Percentiles rank a stretch among this genome's conserved stretches.
Evolutionary conservation across 2,329 filamentous ascomycete species (phyloP).

Genomic region (Xylariales sp.): DNA sequence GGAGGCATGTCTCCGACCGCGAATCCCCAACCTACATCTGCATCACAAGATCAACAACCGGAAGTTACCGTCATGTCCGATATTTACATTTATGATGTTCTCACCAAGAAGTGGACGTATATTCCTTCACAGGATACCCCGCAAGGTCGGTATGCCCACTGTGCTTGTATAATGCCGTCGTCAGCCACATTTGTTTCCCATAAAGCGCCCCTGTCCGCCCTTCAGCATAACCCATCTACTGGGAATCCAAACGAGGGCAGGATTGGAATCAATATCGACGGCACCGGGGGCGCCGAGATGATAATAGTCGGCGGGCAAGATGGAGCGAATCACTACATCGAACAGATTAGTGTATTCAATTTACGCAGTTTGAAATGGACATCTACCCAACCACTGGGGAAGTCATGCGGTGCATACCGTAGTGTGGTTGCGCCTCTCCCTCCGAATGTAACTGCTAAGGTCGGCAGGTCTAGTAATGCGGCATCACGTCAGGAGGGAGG

Average conservation of each 20-base stretch:
- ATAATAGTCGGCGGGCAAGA: slow-evolving; percentile 96
- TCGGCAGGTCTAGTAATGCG: slow-evolving; percentile 69
- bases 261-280: slow-evolving; percentile 89
- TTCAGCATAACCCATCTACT: slow-evolving; percentile 88
- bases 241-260: slow-evolving; percentile 87
- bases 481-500: slow-evolving; percentile 56
- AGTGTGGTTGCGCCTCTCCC: slow-evolving; percentile 91
- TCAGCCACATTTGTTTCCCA: slow-evolving; percentile 87
- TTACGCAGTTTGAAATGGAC: slow-evolving; percentile 95
- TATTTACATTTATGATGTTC: slow-evolving; percentile 93
- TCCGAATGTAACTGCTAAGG: slow-evolving; percentile 71
- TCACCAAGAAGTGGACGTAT: slow-evolving; percentile 84
- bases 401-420: slow-evolving; percentile 95
- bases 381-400: slow-evolving; percentile 84
- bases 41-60: slow-evolving; percentile 73
- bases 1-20: slow-evolving; percentile 93
- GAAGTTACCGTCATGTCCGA: slow-evolving; percentile 98
- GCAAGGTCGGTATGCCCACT: slow-evolving; percentile 96
- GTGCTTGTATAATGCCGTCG: slow-evolving; percentile 90
- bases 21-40: slow-evolving; percentile 57
- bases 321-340: slow-evolving; percentile 97
- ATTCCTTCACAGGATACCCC: slow-evolving; percentile 84
- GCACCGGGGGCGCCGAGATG: slow-evolving; percentile 94
- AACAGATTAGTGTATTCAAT: slow-evolving; percentile 99
- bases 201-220: slow-evolving; percentile 83